Conservation (phyloP, 768 basidiomycete species). For the Termitomyces sp. region DNA sequence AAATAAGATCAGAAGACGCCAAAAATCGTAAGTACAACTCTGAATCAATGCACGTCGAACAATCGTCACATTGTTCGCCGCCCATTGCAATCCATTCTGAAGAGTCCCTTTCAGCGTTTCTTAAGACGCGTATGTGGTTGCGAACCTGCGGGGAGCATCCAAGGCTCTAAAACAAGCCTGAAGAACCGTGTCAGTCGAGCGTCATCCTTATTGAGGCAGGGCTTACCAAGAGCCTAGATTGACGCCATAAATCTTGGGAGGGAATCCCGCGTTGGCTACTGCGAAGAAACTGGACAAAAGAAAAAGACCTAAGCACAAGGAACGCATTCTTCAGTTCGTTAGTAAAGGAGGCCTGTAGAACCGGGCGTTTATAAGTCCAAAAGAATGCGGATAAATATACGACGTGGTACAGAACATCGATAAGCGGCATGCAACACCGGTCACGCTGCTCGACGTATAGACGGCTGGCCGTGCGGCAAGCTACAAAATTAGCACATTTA, state of each 20-base stretch:
- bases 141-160: slow-evolving; percentile 74
- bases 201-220: background rate
- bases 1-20: background rate
- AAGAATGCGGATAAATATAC: background rate
- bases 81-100: slow-evolving; percentile 75
- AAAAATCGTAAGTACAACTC: slow-evolving; percentile 59
- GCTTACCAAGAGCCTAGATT: slow-evolving; percentile 36
- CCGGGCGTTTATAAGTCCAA: background rate
- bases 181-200: background rate
- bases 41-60: slow-evolving; percentile 57
- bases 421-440: slow-evolving; percentile 6
- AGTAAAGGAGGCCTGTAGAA: slow-evolving; percentile 1
- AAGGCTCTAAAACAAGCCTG: slow-evolving; percentile 76
- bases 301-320: slow-evolving; percentile 5
- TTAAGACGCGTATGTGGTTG: background rate
- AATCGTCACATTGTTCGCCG: slow-evolving; percentile 55
- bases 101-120: background rate
- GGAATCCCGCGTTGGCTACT: slow-evolving; percentile 17
- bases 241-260: slow-evolving; percentile 23
- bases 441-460: slow-evolving; percentile 4
- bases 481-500: too few relatives aligned
- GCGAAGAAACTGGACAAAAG: slow-evolving; percentile 6
- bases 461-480: slow-evolving; percentile 1
- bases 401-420: background rate
- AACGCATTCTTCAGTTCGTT: slow-evolving; percentile 1